Base-by-base conservation (phyloP, 331 rosid species). In the Rhamnella rubrinervis region DNA sequence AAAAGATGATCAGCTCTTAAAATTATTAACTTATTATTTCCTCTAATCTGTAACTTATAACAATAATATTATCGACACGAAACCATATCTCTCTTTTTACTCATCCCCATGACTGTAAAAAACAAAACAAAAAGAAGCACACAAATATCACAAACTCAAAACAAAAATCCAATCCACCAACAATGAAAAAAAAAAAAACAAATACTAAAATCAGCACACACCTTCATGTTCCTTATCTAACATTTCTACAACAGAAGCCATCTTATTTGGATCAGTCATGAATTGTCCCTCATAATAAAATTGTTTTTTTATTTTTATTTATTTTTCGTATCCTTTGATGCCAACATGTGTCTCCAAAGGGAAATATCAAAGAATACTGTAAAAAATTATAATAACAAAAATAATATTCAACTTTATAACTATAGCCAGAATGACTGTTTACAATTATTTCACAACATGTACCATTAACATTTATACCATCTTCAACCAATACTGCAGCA, bases 301-400 rank as follows among this genome's bases (percentile, higher is more conserved):
- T n/a, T n/a, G n/a, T n/a, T 2, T 26, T 26, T 26, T 26, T 1
- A 1, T 26, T 26, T 26, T 26, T n/a, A 26, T 12, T 14, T 13
- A 26, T 14, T 21, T 10, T 25, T 16, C 0, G 18, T 67, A 56
- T 68, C 38, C 5, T 21, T 12, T 21, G 35, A 14, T 70, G 47
- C 61, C 73, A 67, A 6, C 58, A 56, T 13, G 14, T 28, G 3
- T 49, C 56, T 56, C 31, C 71, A 21, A 26, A 55, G 4, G 57
- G 62, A 13, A 76, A 55, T 20, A 68, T 5, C 6, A 75, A 55
- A 9, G 46, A 55, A 25, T 61, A 75, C 3, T 68, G 53, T 15
- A 63, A 31, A 2, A 62, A 60, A 6, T 63, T 67, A 26, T 69
- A 26, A 26, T 2, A 67, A 64, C 68, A 26, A 62, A 18, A 40